Percentiles rank a stretch among this genome's conserved stretches.
phyloP scores from a whole-genome alignment of 208 protist genomes.

The Trypanosoma platydactyli region DNA sequence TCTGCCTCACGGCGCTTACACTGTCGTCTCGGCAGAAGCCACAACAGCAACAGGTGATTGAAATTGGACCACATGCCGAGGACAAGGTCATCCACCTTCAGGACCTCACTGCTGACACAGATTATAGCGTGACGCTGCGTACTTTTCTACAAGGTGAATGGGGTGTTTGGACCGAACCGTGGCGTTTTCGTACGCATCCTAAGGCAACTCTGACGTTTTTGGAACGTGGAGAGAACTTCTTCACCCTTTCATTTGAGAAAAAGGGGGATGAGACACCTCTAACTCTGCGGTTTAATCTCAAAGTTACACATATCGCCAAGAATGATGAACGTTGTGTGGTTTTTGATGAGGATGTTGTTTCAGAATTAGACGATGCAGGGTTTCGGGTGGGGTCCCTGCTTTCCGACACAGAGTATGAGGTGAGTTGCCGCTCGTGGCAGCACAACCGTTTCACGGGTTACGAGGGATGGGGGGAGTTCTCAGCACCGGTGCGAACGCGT shows the following conservation, averaged over 20 bases:
- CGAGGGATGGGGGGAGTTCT: slow-evolving; percentile 85
- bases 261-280: not conserved
- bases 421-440: slow-evolving; percentile 76
- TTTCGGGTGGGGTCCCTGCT: slow-evolving; percentile 73
- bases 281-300: slow-evolving; percentile 32
- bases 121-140: slow-evolving; percentile 73
- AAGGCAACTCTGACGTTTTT: slow-evolving; percentile 50
- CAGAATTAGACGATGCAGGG: slow-evolving; percentile 39
- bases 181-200: slow-evolving; percentile 50
- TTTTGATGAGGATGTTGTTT: slow-evolving; percentile 54
- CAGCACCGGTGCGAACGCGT: slow-evolving; percentile 52
- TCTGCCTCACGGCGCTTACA: slow-evolving; percentile 48
- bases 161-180: slow-evolving; percentile 84
- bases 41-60: slow-evolving; percentile 42
- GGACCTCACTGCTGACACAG: slow-evolving; percentile 57
- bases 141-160: slow-evolving; percentile 76
- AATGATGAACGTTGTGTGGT: slow-evolving; percentile 38
- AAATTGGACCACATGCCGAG: slow-evolving; percentile 32
- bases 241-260: slow-evolving; percentile 44
- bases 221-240: slow-evolving; percentile 89
- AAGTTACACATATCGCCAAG: slow-evolving; percentile 41
- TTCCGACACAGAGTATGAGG: slow-evolving; percentile 74
- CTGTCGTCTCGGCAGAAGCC: slow-evolving; percentile 21
- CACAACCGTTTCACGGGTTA: slow-evolving; percentile 64
- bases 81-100: slow-evolving; percentile 65